Conservation (phyloP, 768 basidiomycete species). For the Boletellus ananas region DNA sequence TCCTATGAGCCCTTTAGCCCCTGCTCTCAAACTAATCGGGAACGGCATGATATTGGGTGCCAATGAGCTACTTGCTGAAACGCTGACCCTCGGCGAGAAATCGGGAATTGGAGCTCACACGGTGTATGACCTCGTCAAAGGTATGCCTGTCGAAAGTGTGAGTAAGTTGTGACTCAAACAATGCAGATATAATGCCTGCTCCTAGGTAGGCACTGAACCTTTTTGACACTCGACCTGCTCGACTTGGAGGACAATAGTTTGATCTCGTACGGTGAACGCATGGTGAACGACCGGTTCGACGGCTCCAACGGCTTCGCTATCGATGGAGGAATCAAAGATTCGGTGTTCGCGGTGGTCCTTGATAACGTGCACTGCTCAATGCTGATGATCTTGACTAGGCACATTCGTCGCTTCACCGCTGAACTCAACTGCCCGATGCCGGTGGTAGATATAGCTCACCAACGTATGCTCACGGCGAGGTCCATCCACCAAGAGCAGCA, state of each 20-base stretch:
- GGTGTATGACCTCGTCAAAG: slow-evolving; percentile 56
- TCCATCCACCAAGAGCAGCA: slow-evolving; percentile 56
- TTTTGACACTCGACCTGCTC: background rate
- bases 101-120: slow-evolving; percentile 68
- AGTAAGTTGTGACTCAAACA: slow-evolving; percentile 5
- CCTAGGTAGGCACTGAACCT: slow-evolving; percentile 41
- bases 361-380: background rate
- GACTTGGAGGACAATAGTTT: slow-evolving; percentile 35
- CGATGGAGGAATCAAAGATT: slow-evolving; percentile 87
- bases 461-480: slow-evolving; percentile 74
- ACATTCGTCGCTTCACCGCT: slow-evolving; percentile 66
- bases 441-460: slow-evolving; percentile 64
- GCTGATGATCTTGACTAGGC: slow-evolving; percentile 33
- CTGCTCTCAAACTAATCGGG: slow-evolving; percentile 73
- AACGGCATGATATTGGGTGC: slow-evolving; percentile 76
- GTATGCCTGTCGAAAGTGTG: slow-evolving; percentile 29
- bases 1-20: slow-evolving; percentile 37
- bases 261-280: slow-evolving; percentile 59
- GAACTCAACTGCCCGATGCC: slow-evolving; percentile 71
- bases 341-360: slow-evolving; percentile 41
- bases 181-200: slow-evolving; percentile 63
- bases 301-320: slow-evolving; percentile 72
- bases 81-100: slow-evolving; percentile 82
- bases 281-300: slow-evolving; percentile 72
- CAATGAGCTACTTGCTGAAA: slow-evolving; percentile 76